Evolutionary conservation across 2,329 filamentous ascomycete genomes (phyloP).

Genomic region (Exophiala bonariae): DNA sequence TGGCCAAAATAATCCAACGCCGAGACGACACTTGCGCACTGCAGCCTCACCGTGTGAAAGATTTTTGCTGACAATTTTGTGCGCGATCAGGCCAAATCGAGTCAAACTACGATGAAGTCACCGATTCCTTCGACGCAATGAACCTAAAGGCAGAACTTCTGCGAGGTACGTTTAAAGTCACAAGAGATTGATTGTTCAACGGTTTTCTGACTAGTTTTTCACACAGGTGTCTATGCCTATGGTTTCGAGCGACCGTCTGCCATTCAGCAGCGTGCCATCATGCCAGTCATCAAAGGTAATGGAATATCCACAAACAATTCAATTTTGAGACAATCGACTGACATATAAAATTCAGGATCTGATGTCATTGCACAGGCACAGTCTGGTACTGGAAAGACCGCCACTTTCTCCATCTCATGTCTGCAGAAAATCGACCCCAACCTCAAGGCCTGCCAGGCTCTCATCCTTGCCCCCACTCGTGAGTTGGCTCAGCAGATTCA

Average conservation of each 20-base stretch:
- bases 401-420: slow-evolving; percentile 98
- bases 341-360: slow-evolving; percentile 62
- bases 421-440: slow-evolving; percentile 97
- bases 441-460: slow-evolving; percentile 95
- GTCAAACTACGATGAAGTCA: slow-evolving; percentile 99
- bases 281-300: slow-evolving; percentile 98
- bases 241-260: slow-evolving; percentile 99
- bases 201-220: neutral
- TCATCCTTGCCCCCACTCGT: slow-evolving; percentile 96
- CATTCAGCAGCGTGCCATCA: slow-evolving; percentile 99
- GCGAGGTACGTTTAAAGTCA: slow-evolving; percentile 65
- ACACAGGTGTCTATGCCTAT: slow-evolving; percentile 89
- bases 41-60: neutral
- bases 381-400: slow-evolving; percentile 99
- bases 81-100: slow-evolving; percentile 83
- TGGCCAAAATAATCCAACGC: neutral
- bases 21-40: too few species aligned
- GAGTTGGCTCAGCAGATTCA: slow-evolving; percentile 99
- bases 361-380: slow-evolving; percentile 99
- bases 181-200: slow-evolving; percentile 27
- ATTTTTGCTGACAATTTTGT: slow-evolving; percentile 22
- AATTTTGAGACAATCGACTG: slow-evolving; percentile 17
- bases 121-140: slow-evolving; percentile 99
- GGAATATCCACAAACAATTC: slow-evolving; percentile 36
- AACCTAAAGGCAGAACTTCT: slow-evolving; percentile 95